Evolutionary conservation across 495 filamentous ascomycete species (phyloP), one percentile per base, ranked within the genome.

Genomic region (Xylaria scruposa): DNA sequence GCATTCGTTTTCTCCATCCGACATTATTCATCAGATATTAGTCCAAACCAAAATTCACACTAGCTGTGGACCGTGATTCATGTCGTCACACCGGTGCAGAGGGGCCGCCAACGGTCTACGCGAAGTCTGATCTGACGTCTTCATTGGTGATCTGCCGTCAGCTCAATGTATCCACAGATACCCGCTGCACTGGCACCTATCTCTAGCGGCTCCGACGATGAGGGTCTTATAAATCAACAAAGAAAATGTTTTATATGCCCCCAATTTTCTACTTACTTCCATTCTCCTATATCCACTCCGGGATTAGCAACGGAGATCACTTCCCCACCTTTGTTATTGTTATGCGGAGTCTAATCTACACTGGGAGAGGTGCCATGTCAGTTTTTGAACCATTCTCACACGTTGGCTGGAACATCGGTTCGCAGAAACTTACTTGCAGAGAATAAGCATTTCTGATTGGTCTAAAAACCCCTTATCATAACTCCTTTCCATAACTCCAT

Each of bases 61-160:
- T 64, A 24, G 19, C 8, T 64, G 64, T 67, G 64, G 64, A 40
- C n/a, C 46, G n/a, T 40, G 64, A 67, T 54, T 54, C 65, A 56
- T 54, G 49, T 67, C 36, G 65, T 67, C 65, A 67, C 47, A 31
- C 13, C 17, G 38, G 38, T 17, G 21, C n/a, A 29, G 60, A 63
- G 38, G 60, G 60, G 36, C 60, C 3, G 36, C 36, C 3, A 44
- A 26, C 26, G 17, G 17, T 38, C 6, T 60, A 38, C 7, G n/a
- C 33, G 8, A n/a, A 60, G 31, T 15, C 29, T 29, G 60, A 26
- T 17, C 21, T 63, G 38, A 44, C 60, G 38, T 63, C 38, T 42
- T 44, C 36, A 42, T 44, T 63, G 38, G 60, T 15, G 38, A 46
- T 44, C 60, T 44, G 6, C 21, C 12, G 44, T 44, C 36, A 44